A percentile compares a stretch with the other conserved stretches of the same genome.
phyloP scores from a whole-genome alignment of 75 land plant species.

The Azolla pinnata region DNA sequence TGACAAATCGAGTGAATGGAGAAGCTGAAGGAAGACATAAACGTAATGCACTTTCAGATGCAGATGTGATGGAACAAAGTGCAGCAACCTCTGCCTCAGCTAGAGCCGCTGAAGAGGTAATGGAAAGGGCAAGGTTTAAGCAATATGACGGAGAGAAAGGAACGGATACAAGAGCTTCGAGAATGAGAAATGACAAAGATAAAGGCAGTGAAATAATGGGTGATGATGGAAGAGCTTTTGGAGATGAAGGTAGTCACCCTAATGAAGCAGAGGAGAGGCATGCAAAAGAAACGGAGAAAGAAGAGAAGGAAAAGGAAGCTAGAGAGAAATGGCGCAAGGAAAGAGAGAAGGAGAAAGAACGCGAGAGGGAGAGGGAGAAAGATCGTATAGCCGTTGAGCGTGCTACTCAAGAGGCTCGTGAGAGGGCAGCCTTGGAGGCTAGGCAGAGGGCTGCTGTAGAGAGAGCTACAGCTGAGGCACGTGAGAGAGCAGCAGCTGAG shows the following conservation, averaged over 20 bases:
- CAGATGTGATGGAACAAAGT: conserved; percentile 29
- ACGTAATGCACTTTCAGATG: too few relatives aligned
- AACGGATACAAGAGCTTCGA: conserved; percentile 24
- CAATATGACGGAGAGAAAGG: conserved; percentile 49
- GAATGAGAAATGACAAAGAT: too few relatives aligned
- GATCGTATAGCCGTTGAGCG: conserved; percentile 11
- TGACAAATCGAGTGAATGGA: too few relatives aligned
- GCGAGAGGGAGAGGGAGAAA: conserved; percentile 9
- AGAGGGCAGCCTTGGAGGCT: conserved; percentile 41
- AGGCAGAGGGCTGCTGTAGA: conserved; percentile 49
- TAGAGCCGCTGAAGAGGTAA: conserved; percentile 74
- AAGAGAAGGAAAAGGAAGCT: conserved; percentile 33
- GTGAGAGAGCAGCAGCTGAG: conserved; percentile 53
- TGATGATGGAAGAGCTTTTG: conserved; percentile 23
- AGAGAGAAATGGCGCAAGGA: conserved; percentile 18
- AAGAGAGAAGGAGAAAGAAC: neutral
- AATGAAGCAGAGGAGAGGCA: conserved; percentile 25
- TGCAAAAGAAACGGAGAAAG: conserved; percentile 22
- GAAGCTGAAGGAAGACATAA: too few relatives aligned
- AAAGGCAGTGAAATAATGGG: conserved; percentile 36
- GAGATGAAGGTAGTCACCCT: conserved; percentile 34
- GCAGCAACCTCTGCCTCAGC: conserved; percentile 57
- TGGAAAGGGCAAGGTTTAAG: conserved; percentile 73
- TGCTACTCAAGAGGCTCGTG: conserved; percentile 42
- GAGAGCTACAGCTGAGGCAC: conserved; percentile 33